These are phyloP conservation scores for Boletellus ananas DNA, from an alignment of 768 basidiomycete species.

Conservation along the genomic window DNA sequence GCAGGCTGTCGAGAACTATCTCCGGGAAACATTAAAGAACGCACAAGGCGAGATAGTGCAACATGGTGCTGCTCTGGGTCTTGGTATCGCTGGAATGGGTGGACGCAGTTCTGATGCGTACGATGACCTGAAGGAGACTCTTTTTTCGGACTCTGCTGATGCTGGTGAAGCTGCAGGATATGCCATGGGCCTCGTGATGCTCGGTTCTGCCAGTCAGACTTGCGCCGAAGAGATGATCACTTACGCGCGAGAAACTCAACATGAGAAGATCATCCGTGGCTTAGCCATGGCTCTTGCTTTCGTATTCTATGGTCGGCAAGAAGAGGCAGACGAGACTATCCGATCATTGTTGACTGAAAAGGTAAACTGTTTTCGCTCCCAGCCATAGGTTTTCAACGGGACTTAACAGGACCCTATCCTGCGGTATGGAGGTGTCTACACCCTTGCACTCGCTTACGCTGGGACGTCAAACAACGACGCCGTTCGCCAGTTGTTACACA, in stretches of 20 bases:
- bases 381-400: neutral
- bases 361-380: slow-evolving; percentile 40
- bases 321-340: slow-evolving; percentile 85
- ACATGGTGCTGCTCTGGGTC: slow-evolving; percentile 93
- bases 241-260: slow-evolving; percentile 96
- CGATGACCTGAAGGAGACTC: slow-evolving; percentile 82
- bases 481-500: slow-evolving; percentile 85
- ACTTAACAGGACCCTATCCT: slow-evolving; percentile 82
- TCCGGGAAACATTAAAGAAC: slow-evolving; percentile 74
- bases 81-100: slow-evolving; percentile 96
- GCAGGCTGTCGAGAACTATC: slow-evolving; percentile 64
- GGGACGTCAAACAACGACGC: slow-evolving; percentile 95
- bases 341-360: slow-evolving; percentile 79
- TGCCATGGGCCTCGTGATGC: slow-evolving; percentile 97
- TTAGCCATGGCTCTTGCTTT: slow-evolving; percentile 91
- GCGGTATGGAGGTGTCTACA: slow-evolving; percentile 97
- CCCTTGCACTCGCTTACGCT: slow-evolving; percentile 92
- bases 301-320: slow-evolving; percentile 88
- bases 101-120: slow-evolving; percentile 86
- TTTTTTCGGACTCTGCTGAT: slow-evolving; percentile 93
- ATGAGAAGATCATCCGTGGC: slow-evolving; percentile 98
- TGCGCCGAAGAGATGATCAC: slow-evolving; percentile 91
- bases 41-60: slow-evolving; percentile 86
- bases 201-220: slow-evolving; percentile 81
- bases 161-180: slow-evolving; percentile 96